Evolutionary conservation across 768 basidiomycete species (phyloP).

Genomic region (Tylopilus sp.): DNA sequence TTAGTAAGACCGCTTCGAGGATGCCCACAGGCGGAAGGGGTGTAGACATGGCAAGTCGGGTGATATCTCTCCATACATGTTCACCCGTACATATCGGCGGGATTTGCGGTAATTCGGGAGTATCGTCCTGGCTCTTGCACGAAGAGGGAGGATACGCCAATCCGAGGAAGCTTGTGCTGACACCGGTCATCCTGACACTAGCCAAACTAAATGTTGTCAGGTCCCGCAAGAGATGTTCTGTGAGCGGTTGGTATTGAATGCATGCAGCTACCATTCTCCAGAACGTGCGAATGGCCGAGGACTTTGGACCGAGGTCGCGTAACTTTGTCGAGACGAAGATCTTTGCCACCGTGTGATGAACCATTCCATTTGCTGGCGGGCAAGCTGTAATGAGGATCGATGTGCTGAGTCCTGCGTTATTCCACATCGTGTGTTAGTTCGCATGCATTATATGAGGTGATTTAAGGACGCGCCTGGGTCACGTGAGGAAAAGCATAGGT

Average conservation of each 20-base stretch:
- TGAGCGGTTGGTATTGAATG: slow-evolving; percentile 22
- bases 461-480: slow-evolving; percentile 18
- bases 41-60: slow-evolving; percentile 16
- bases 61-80: slow-evolving; percentile 3
- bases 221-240: slow-evolving; percentile 17
- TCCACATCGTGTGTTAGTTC: slow-evolving; percentile 19
- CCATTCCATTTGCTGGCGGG: slow-evolving; percentile 28
- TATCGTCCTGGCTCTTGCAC: slow-evolving; percentile 12
- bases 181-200: slow-evolving; percentile 15
- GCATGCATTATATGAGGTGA: not conserved
- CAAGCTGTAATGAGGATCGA: slow-evolving; percentile 21
- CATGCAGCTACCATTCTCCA: slow-evolving; percentile 26
- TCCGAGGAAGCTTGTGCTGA: slow-evolving; percentile 25
- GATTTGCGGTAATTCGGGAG: slow-evolving; percentile 15
- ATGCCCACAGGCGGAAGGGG: slow-evolving; percentile 20
- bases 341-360: slow-evolving; percentile 25
- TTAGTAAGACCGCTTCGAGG: slow-evolving; percentile 20
- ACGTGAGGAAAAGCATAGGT: slow-evolving; percentile 18
- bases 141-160: slow-evolving; percentile 7
- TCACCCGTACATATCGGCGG: slow-evolving; percentile 17
- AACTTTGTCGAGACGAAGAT: slow-evolving; percentile 26
- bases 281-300: slow-evolving; percentile 19
- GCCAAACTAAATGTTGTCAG: slow-evolving; percentile 25
- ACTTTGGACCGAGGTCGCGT: slow-evolving; percentile 25
- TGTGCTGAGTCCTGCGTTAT: slow-evolving; percentile 27